Percentiles rank a stretch among this genome's conserved stretches.
These are phyloP conservation scores for Colletotrichum sp. DNA, from an alignment of 2,329 filamentous ascomycete species.

Conservation along the genomic window DNA sequence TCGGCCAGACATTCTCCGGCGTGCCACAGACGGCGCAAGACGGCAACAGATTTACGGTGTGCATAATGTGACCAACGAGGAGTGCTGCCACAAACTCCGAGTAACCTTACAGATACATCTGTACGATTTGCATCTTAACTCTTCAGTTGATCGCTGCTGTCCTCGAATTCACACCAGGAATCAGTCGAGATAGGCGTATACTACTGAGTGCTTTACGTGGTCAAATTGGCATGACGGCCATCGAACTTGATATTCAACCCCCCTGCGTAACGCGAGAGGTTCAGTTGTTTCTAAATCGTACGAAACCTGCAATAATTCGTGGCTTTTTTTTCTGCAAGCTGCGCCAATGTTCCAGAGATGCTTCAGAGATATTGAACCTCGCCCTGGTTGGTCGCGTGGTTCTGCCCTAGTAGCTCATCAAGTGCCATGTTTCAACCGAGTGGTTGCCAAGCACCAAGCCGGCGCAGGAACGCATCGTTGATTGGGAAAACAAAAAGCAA, in stretches of 20 bases:
- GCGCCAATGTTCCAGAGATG: background rate
- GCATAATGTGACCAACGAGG: background rate
- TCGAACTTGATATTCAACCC: background rate
- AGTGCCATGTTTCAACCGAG: slow-evolving; percentile 5
- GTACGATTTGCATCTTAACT: background rate
- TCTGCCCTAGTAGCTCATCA: background rate
- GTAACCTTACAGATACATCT: background rate
- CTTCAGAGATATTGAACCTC: background rate
- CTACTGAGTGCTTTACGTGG: background rate
- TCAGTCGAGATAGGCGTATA: background rate
- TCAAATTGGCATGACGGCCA: background rate
- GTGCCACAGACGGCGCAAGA: background rate
- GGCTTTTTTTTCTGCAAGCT: background rate
- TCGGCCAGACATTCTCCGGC: background rate
- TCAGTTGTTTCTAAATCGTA: background rate
- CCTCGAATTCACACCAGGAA: background rate
- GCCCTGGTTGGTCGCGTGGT: background rate
- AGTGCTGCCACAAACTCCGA: background rate
- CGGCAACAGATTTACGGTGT: background rate
- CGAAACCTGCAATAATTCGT: background rate
- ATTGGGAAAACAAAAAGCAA: background rate
- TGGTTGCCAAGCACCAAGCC: background rate
- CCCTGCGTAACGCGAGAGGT: background rate
- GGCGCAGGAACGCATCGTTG: background rate
- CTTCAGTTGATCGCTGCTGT: background rate